phyloP scores from a whole-genome alignment of 2,329 filamentous ascomycete species.

The Beauveria brongniartii region DNA sequence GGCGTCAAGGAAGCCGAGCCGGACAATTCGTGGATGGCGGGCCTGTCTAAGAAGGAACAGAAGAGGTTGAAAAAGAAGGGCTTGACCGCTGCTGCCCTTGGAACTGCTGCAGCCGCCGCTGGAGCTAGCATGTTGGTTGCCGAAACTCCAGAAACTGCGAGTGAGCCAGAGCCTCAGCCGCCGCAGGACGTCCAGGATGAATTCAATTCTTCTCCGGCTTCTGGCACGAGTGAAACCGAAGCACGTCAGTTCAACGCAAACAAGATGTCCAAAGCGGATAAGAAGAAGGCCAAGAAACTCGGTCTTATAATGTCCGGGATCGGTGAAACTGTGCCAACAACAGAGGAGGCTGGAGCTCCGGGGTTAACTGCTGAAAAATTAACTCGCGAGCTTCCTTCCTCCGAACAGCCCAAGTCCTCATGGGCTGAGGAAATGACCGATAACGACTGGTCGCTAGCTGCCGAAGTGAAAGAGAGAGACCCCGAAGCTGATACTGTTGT shows the following conservation, averaged over 20 bases:
- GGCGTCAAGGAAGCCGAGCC: neutral
- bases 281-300: constrained; percentile 28
- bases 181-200: neutral
- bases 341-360: neutral
- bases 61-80: constrained; percentile 19
- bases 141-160: neutral
- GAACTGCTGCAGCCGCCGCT: neutral
- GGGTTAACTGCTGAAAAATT: neutral
- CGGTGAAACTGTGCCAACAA: constrained; percentile 4
- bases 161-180: neutral
- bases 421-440: constrained; percentile 15
- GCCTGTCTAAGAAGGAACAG: constrained; percentile 21
- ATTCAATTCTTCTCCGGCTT: neutral
- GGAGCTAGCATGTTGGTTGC: neutral
- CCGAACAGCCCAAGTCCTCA: neutral
- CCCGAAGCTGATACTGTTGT: neutral
- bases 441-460: neutral
- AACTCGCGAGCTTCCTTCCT: neutral
- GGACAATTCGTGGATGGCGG: neutral
- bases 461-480: neutral
- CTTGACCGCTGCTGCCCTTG: neutral
- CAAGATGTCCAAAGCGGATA: constrained; percentile 27
- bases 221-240: neutral
- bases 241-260: constrained; percentile 4
- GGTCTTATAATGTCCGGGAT: constrained; percentile 8